These are phyloP conservation scores for Cladosporium oxysporum DNA, from an alignment of 2,329 filamentous ascomycete species.

Conservation along the genomic window DNA sequence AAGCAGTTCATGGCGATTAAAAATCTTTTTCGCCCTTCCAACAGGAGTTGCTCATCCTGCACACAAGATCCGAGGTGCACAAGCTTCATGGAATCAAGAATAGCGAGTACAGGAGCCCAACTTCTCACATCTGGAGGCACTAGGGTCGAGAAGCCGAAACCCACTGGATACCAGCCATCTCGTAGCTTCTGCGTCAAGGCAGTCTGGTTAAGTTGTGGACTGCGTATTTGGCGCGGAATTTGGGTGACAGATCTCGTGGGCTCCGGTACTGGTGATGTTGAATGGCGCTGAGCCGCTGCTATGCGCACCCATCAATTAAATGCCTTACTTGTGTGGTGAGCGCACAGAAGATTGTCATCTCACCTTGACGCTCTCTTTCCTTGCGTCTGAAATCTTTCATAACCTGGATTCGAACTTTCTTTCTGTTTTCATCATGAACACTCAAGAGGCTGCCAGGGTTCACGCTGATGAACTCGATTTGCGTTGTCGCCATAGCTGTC, in stretches of 20 bases:
- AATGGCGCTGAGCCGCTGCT: background rate
- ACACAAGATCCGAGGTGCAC: slow-evolving; percentile 9
- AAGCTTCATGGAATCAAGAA: slow-evolving; percentile 17
- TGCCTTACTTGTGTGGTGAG: background rate
- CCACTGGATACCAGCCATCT: slow-evolving; percentile 13
- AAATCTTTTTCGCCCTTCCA: slow-evolving; percentile 10
- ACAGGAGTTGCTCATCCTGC: background rate
- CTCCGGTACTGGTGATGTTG: background rate
- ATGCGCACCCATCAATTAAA: background rate
- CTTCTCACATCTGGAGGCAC: background rate
- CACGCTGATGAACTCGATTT: slow-evolving; percentile 13
- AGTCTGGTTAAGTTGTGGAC: slow-evolving; percentile 11
- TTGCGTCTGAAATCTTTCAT: slow-evolving; percentile 16
- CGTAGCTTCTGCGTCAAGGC: slow-evolving; percentile 12
- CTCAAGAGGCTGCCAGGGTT: background rate
- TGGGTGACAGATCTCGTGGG: background rate
- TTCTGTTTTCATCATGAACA: background rate
- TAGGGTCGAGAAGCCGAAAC: slow-evolving; percentile 12
- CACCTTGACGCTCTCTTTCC: slow-evolving; percentile 13
- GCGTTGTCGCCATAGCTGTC: background rate
- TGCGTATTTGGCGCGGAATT: background rate
- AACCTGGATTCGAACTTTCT: slow-evolving; percentile 2
- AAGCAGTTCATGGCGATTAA: slow-evolving; percentile 11
- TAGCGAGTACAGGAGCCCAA: slow-evolving; percentile 6
- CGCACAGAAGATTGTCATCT: background rate